Percentiles rank a stretch among this genome's conserved stretches.
These are phyloP conservation scores for Chaetomium sp. DNA, from an alignment of 2,329 filamentous ascomycete species.

Conservation along the genomic window DNA sequence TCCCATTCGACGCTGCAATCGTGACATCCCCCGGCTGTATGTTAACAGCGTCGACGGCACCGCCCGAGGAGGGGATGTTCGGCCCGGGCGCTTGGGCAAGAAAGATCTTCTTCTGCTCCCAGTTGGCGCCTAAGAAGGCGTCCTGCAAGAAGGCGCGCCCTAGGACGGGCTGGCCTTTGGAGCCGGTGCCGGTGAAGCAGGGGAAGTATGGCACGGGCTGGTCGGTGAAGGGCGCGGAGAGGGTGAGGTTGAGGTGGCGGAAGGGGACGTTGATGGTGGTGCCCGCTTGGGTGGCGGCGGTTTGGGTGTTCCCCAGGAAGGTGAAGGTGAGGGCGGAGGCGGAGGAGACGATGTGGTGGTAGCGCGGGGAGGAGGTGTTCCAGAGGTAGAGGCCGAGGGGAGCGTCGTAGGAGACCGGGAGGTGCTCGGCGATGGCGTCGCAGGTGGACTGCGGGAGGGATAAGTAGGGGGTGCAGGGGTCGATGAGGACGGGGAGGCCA, in stretches of 20 bases:
- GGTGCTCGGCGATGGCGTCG: constrained; percentile 1
- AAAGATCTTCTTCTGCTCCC: neutral
- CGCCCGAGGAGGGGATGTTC: neutral
- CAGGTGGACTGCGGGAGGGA: constrained; percentile 4
- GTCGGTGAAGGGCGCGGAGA: neutral
- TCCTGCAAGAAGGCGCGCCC: constrained; percentile 8
- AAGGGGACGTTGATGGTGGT: constrained; percentile 9
- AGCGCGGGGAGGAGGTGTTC: constrained; percentile 6
- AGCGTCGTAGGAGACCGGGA: constrained; percentile 3
- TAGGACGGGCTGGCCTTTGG: neutral
- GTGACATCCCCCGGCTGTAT: neutral
- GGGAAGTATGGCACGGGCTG: neutral
- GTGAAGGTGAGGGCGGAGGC: constrained; percentile 6
- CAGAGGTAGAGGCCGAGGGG: constrained; percentile 10
- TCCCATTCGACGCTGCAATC: neutral
- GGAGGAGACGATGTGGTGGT: neutral
- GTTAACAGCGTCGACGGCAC: neutral
- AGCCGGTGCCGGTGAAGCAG: neutral
- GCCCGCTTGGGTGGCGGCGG: neutral
- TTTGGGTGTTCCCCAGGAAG: neutral
- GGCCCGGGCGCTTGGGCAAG: constrained; percentile 4
- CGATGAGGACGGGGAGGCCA: neutral
- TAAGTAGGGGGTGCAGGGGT: constrained; percentile 8
- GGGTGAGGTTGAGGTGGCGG: constrained; percentile 5
- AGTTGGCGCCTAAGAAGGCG: constrained; percentile 11